Evolutionary conservation across 768 basidiomycete genomes (phyloP), one percentile per base, ranked within the genome.

Genomic region (Trametes cinnabarina): DNA sequence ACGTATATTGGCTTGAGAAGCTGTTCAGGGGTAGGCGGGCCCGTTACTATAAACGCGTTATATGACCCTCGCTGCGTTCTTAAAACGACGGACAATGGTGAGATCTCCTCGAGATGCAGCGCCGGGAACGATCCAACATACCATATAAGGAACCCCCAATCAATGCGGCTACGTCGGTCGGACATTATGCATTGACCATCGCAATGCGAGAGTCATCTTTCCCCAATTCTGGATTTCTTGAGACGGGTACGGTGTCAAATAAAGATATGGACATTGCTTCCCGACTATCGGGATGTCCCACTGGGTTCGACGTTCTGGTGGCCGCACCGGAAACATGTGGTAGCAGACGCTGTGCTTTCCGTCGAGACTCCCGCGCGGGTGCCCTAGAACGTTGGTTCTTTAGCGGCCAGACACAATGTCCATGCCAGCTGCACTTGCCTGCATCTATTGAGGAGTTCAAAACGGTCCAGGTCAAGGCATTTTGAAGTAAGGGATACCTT

Each of bases 281-380:
- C 60, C 60, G 55, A 44, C 34, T n/a, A 15, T 22, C 41, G 60
- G 60, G 60, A 30, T 25, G 53, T 52, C 55, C 60, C 60, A 57
- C 30, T 32, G 30, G 50, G 44, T 56, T 61, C 55, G 55, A 52
- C 46, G 60, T 47, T 47, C 55, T 61, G 46, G 46, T 35, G 47
- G 50, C 60, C 60, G 55, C 60, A 48, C 55, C 51, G 54, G 51
- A 61, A 61, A 61, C 60, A 61, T 57, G 60, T 30, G 60, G 60
- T 47, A 28, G 55, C 55, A 51, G 55, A 26, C 55, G 55, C 50
- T 55, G 50, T 39, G 14, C 37, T 39, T 14, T 22, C 55, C 48
- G 60, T 48, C 60, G 53, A 61, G 37, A 41, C 44, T 20, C 15
- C 55, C 53, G 55, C 26, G 60, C 25, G 55, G 47, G 51, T 40